Percentiles rank a stretch among this genome's conserved stretches.
Evolutionary conservation across 306 rosid species (phyloP).

Genomic region (Notholithocarpus densiflorus): DNA sequence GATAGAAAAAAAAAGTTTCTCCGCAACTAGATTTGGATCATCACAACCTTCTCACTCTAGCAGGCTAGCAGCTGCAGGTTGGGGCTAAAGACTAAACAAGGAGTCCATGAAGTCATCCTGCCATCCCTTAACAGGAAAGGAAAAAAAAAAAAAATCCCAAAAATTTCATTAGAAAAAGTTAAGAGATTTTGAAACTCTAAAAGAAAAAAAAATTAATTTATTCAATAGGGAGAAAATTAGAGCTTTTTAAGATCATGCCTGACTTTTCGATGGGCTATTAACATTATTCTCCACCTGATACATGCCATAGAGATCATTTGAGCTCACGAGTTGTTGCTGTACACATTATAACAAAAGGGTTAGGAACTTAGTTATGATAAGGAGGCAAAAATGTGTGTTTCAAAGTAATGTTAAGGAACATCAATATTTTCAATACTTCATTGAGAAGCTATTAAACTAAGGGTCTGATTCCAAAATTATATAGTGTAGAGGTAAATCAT

Average conservation of each 20-base stretch:
- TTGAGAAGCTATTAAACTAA: not conserved
- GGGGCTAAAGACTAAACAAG: not conserved
- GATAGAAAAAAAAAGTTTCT: not conserved
- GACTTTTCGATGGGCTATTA: not conserved
- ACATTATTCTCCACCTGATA: not conserved
- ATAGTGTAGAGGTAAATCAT: no score
- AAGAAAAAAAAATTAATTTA: not conserved
- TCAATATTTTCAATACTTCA: no score
- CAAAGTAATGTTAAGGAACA: no score
- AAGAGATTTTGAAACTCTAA: not conserved
- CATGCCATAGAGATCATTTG: not conserved
- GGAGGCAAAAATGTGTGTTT: no score
- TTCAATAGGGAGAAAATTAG: not conserved
- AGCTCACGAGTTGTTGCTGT: not conserved
- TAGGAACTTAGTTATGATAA: no score
- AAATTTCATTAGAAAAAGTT: not conserved
- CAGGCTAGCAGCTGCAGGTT: no score
- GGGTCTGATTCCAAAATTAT: not conserved
- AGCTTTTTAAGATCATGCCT: not conserved
- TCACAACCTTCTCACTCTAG: not conserved
- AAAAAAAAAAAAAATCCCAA: not conserved
- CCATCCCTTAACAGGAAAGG: constrained; percentile 2
- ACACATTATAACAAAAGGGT: not conserved
- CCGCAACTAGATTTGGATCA: not conserved
- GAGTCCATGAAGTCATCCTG: constrained; percentile 22